A percentile compares a stretch with the other conserved stretches of the same genome.
Evolutionary conservation across 2,329 filamentous ascomycete genomes (phyloP).

Genomic region (Ophiosphaerella herpotricha): DNA sequence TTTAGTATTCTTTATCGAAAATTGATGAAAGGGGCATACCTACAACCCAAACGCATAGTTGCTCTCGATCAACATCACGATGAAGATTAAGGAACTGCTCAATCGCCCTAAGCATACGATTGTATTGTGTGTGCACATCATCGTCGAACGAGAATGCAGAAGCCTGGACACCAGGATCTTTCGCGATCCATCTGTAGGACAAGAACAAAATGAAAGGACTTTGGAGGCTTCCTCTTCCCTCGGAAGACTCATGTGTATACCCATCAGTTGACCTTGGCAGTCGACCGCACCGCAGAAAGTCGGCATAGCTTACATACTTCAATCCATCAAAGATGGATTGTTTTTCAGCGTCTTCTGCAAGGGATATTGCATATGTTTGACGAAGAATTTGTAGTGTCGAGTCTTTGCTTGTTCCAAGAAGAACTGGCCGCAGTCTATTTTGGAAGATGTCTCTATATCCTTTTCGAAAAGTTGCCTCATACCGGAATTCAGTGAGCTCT

Average conservation of each 20-base stretch:
- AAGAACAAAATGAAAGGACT: constrained; percentile 41
- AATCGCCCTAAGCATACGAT: constrained; percentile 35
- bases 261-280: constrained; percentile 33
- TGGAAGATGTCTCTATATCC: constrained; percentile 46
- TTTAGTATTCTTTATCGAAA: not conserved
- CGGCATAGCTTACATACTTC: constrained; percentile 32
- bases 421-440: constrained; percentile 42
- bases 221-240: not conserved
- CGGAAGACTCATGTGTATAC: constrained; percentile 10
- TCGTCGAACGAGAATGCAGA: constrained; percentile 35
- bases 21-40: not conserved
- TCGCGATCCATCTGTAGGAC: constrained; percentile 44
- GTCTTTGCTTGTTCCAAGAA: constrained; percentile 22
- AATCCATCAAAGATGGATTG: constrained; percentile 31
- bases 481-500: constrained; percentile 8
- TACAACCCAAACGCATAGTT: constrained; percentile 16
- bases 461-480: constrained; percentile 39
- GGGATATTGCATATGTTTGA: constrained; percentile 5
- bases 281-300: constrained; percentile 28
- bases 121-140: constrained; percentile 37
- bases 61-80: constrained; percentile 21
- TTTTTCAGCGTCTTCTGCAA: constrained; percentile 25
- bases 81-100: constrained; percentile 33
- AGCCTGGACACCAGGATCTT: not conserved
- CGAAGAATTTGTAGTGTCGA: constrained; percentile 11